Base-by-base conservation (phyloP, 2,329 filamentous ascomycete species). In the Colletotrichum truncatum region DNA sequence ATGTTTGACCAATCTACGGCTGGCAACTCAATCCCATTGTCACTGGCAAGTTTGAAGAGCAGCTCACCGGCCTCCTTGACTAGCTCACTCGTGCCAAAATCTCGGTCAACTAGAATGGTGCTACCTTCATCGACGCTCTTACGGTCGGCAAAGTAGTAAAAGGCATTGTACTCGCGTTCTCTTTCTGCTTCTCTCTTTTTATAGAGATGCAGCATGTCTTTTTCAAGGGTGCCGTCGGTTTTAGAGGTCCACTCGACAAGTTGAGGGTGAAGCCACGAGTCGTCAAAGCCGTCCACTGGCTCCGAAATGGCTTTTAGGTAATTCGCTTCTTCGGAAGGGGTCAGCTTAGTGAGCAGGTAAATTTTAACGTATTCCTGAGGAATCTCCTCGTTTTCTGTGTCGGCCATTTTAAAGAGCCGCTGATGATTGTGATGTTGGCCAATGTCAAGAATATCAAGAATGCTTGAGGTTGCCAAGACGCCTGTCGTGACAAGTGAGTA, bases 41-140 rank as follows among this genome's bases (percentile, higher is more conserved):
- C 26, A 11, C 38, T 23, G 0, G 30, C 36, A n/a, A 58, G 14
- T 1, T 49, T 14, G n/a, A 10, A 9, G 3, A 62, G 14, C 39
- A 11, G 25, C 14, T 18, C 10, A 16, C 11, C 39, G 12, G 51
- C 51, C 30, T 25, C n/a, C 10, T n/a, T 2, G 3, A 52, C 32
- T 11, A 39, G 25, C 30, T 41, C 28, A 11, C 14, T 6, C 9
- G 39, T 32, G 7, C n/a, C 23, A 32, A 3, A 52, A 14, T 46
- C 51, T 5, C 39, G 18, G 0, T 38, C 16, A 4, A 2, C 58
- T 4, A 56, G 8, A 11, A 48, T 56, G 0, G 51, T 56, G 2
- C 18, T 32, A 1, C 41, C 41, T 7, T 62, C 41, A 3, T 56
- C 51, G 2, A 62, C 51, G 18, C 51, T 56, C 30, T 30, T 36